Conservation (phyloP, 495 filamentous ascomycete species). For the Aspergillus nanangensis region DNA sequence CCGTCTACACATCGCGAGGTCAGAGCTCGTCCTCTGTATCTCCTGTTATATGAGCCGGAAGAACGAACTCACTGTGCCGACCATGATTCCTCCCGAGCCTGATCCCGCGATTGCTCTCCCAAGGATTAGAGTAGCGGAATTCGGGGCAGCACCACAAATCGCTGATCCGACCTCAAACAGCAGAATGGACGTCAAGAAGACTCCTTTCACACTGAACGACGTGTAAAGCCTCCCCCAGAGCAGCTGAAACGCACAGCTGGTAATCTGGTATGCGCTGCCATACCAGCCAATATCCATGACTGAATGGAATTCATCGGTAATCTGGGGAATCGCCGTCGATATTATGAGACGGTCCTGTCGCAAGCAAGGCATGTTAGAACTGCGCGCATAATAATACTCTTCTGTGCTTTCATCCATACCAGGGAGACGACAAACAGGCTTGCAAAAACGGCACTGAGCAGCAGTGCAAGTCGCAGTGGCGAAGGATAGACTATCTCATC, state of each 20-base stretch:
- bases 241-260: background rate
- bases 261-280: background rate
- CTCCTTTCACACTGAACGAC: constrained; percentile 52
- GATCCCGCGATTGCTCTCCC: constrained; percentile 54
- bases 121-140: constrained; percentile 53
- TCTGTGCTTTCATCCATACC: too few relatives aligned
- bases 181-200: constrained; percentile 56
- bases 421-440: too few relatives aligned
- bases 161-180: constrained; percentile 67
- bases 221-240: constrained; percentile 60
- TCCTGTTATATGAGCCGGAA: constrained; percentile 2
- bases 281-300: background rate
- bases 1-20: constrained; percentile 36
- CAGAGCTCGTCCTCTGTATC: too few relatives aligned
- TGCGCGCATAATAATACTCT: too few relatives aligned
- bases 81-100: constrained; percentile 25
- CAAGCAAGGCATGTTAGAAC: too few relatives aligned
- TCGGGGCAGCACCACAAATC: constrained; percentile 59
- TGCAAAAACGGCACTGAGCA: too few relatives aligned
- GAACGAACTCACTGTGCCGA: constrained; percentile 23
- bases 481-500: too few relatives aligned
- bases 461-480: too few relatives aligned
- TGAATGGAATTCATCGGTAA: background rate
- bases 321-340: background rate
- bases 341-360: too few relatives aligned